These are phyloP conservation scores for Dimocarpus longan DNA, from an alignment of 345 rosid genomes.

Conservation along the genomic window DNA sequence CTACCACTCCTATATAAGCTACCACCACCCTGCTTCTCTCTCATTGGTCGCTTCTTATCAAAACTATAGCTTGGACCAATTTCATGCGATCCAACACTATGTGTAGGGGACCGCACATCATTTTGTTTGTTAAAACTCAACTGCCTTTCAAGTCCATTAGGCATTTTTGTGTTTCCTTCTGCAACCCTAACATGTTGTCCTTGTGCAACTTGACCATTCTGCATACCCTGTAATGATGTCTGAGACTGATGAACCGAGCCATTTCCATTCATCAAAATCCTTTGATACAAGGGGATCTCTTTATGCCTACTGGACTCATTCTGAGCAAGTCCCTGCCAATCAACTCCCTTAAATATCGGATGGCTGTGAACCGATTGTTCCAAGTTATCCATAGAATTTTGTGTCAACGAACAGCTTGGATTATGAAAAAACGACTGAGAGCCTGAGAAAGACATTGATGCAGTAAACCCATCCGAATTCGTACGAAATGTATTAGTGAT, in stretches of 20 bases:
- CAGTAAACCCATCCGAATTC: constrained; percentile 85
- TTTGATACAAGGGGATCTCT: constrained; percentile 64
- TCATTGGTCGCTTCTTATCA: constrained; percentile 58
- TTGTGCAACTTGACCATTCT: constrained; percentile 49
- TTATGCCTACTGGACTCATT: constrained; percentile 64
- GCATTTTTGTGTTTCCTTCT: constrained; percentile 57
- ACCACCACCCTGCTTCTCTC: constrained; percentile 58
- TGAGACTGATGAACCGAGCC: constrained; percentile 59
- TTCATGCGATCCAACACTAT: constrained; percentile 70
- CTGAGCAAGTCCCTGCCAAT: constrained; percentile 74
- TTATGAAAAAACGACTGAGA: constrained; percentile 93
- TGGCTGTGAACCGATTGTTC: constrained; percentile 98
- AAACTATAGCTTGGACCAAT: constrained; percentile 57
- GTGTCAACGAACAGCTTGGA: constrained; percentile 95
- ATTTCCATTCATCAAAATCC: constrained; percentile 68
- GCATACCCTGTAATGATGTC: constrained; percentile 43
- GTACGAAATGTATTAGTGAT: constrained; percentile 65
- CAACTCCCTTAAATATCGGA: constrained; percentile 83
- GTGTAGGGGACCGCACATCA: constrained; percentile 66
- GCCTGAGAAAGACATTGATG: constrained; percentile 92
- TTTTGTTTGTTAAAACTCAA: constrained; percentile 62
- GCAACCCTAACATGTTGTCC: constrained; percentile 41
- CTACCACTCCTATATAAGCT: constrained; percentile 63
- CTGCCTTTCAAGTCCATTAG: constrained; percentile 68
- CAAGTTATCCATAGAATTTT: constrained; percentile 73